Conservation (phyloP, 2,329 filamentous ascomycete genomes). For the Aulographum hederae region DNA sequence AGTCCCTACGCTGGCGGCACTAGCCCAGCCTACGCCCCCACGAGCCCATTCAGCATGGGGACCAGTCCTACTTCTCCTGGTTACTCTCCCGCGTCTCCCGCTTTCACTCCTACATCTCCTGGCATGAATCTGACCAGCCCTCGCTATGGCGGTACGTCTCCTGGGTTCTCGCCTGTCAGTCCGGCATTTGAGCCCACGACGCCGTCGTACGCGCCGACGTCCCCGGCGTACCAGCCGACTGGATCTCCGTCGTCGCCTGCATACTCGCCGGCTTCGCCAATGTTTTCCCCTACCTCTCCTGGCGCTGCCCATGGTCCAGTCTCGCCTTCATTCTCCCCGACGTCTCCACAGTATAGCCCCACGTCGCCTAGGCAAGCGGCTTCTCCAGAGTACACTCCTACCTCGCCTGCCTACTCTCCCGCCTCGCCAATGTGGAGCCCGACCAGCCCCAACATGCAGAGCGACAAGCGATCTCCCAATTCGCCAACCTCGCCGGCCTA, state of each 20-base stretch:
- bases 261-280: slow-evolving; percentile 31
- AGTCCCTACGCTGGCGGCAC: slow-evolving; percentile 48
- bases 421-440: slow-evolving; percentile 34
- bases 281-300: slow-evolving; percentile 26
- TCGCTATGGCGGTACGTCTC: slow-evolving; percentile 35
- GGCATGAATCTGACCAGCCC: slow-evolving; percentile 54
- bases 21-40: slow-evolving; percentile 50
- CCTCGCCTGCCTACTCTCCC: slow-evolving; percentile 32
- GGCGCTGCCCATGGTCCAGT: slow-evolving; percentile 8
- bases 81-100: slow-evolving; percentile 19
- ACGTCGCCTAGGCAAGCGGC: slow-evolving; percentile 27
- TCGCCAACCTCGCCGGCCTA: slow-evolving; percentile 41
- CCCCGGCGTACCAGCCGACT: slow-evolving; percentile 9
- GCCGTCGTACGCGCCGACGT: slow-evolving; percentile 54
- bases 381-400: slow-evolving; percentile 26
- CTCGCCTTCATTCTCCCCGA: slow-evolving; percentile 28
- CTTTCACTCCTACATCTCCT: slow-evolving; percentile 47
- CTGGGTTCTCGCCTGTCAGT: slow-evolving; percentile 26
- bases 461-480: too few relatives aligned
- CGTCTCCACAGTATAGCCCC: slow-evolving; percentile 36
- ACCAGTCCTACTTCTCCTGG: slow-evolving; percentile 30
- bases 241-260: slow-evolving; percentile 29
- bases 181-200: slow-evolving; percentile 39
- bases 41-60: slow-evolving; percentile 55
- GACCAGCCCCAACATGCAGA: slow-evolving; percentile 39